Base-by-base conservation (phyloP, 176 grass and related monocot genomes). In the Cocos nucifera region DNA sequence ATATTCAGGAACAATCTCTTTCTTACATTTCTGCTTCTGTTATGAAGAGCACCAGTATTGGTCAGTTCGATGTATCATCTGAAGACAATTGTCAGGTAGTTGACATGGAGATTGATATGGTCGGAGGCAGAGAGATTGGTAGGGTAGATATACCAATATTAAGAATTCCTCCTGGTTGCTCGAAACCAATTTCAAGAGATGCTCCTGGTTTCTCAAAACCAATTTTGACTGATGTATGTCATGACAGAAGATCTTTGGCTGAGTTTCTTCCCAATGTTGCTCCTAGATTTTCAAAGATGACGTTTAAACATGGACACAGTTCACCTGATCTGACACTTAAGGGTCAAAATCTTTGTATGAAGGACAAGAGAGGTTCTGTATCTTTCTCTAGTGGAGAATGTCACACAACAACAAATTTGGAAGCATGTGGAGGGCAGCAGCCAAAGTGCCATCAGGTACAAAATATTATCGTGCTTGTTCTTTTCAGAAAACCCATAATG, bases 61-160 rank as follows among this genome's bases (percentile, higher is more conserved):
- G 19, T 63, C 23, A 50, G 22, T 30, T 49, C 49, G 54, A 44
- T 72, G 61, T n/a, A 50, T 6, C 51, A 22, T 56, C 48, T 49
- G 48, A 56, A 60, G 53, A 57, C 23, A 80, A 17, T 56, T 66
- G 20, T 69, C 73, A 77, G 71, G 69, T 80, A 32, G 61, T 72
- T 59, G 65, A 73, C 50, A 61, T 57, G 66, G 75, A 72, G 62
- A 64, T 83, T 75, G 65, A 83, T 58, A 58, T 66, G 67, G 30
- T 62, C 73, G 71, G 69, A 18, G 59, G 63, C 19, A 54, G 50
- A 29, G 74, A 64, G 29, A 58, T 59, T 65, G 62, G 58, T 19
- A 32, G 22, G 52, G 57, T 65, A 20, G 26, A 70, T 28, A 27
- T 3, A 10, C 4, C 54, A 28, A 50, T 70, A 50, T 18, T 25